Evolutionary conservation across 2,329 filamentous ascomycete species (phyloP), one percentile per base, ranked within the genome.

Genomic region (Fusarium dimerum): DNA sequence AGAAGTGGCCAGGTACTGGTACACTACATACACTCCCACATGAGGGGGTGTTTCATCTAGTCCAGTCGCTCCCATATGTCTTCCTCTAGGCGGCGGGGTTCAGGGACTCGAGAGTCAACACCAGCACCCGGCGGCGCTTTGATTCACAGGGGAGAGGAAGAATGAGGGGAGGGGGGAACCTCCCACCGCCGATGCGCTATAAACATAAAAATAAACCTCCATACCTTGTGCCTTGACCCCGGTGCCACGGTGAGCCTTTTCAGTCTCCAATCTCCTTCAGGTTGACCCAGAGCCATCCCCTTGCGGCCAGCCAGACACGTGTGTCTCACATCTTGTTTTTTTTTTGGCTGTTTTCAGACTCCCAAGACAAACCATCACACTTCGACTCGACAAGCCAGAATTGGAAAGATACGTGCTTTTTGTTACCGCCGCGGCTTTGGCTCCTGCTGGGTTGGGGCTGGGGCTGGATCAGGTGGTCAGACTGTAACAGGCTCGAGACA

Each of bases 191-290:
- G 59, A 54, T 57, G 53, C 57, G 51, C 52, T 50, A 59, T 61
- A 51, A 36, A 26, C 4, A 26, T 65, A 65, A 65, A 65, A 65
- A 65, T 62, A 65, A 63, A 59, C 56, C 60, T 58, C 47, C 49
- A 52, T 46, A 10, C 4, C 32, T 36, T 36, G 32, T 26, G 20
- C 7, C 20, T 26, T 7, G 32, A 36, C 5, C 32, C 47, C 50
- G 51, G 54, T 52, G 46, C 46, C 45, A 52, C 40, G 44, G 43
- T 47, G 52, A 36, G 32, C 9, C 32, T 36, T 36, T 36, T 36
- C 13, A 51, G 45, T 48, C 42, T 45, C 47, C 38, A 40, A 44
- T 40, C 45, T 54, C 47, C 43, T 44, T 36, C 41, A 50, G 45
- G 20, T 36, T 15, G 32, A 36, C 11, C 32, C 32, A 36, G 32